Conservation (phyloP, 176 grass and related monocot genomes). For the Microstegium vimineum region DNA sequence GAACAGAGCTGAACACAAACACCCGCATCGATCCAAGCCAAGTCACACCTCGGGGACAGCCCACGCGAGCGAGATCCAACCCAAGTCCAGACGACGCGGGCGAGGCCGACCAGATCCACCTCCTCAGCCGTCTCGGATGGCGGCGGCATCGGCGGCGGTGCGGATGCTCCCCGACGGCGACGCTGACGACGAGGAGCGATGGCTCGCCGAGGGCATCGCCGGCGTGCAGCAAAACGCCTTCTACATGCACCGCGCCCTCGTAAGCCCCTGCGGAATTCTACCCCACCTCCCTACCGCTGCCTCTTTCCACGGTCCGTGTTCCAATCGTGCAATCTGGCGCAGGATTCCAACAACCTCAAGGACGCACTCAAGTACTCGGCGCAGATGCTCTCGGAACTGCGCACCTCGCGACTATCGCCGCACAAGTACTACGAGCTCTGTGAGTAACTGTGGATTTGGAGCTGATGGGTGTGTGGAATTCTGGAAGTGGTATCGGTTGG, state of each 20-base stretch:
- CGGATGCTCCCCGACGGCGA: constrained; percentile 65
- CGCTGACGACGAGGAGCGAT: constrained; percentile 89
- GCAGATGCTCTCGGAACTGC: constrained; percentile 98
- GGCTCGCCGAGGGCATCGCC: constrained; percentile 97
- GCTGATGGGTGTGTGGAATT: background rate
- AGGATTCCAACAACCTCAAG: constrained; percentile 98
- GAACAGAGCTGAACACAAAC: constrained; percentile 30
- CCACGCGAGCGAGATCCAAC: constrained; percentile 50
- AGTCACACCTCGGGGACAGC: constrained; percentile 22
- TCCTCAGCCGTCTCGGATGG: constrained; percentile 15
- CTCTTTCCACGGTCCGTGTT: background rate
- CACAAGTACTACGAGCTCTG: constrained; percentile 98
- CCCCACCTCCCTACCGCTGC: background rate
- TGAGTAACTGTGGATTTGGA: constrained; percentile 27
- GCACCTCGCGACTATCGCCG: constrained; percentile 89
- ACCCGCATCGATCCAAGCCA: constrained; percentile 35
- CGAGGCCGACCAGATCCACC: constrained; percentile 43
- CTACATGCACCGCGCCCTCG: constrained; percentile 97
- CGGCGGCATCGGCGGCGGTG: constrained; percentile 21
- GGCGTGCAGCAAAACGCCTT: constrained; percentile 97
- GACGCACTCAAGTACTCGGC: constrained; percentile 97
- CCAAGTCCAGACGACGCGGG: constrained; percentile 13
- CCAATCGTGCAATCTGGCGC: constrained; percentile 27
- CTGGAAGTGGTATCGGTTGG: background rate
- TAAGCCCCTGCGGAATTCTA: constrained; percentile 36